A percentile compares a stretch with the other conserved stretches of the same genome.
These are phyloP conservation scores for Camellia lanceoleosa DNA, from an alignment of 148 eudicot genomes.

Conservation along the genomic window DNA sequence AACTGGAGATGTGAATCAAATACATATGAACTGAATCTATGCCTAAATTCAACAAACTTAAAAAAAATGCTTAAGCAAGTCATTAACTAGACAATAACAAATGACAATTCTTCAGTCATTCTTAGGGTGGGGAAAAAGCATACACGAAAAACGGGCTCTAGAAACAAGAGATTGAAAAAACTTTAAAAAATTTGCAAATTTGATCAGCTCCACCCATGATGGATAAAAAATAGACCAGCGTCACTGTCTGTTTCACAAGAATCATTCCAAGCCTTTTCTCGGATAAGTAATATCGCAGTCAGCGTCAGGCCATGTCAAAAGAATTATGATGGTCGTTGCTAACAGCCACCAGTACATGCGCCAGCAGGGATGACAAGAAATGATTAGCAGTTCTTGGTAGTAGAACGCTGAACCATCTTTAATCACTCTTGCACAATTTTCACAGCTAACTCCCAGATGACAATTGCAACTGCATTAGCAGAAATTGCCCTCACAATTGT, in stretches of 20 bases:
- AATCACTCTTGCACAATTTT: constrained; percentile 59
- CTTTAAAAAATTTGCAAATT: background rate
- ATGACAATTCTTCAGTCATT: background rate
- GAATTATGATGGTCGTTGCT: constrained; percentile 1
- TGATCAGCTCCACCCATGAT: background rate
- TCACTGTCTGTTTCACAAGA: constrained; percentile 3
- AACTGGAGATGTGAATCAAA: background rate
- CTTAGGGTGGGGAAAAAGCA: background rate
- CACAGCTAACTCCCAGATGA: constrained; percentile 81
- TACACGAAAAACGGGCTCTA: background rate
- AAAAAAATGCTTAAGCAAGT: background rate
- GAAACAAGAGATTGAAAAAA: background rate
- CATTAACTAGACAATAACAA: background rate
- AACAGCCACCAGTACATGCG: constrained; percentile 9
- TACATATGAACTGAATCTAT: background rate
- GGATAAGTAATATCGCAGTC: constrained; percentile 5
- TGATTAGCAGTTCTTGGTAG: constrained; percentile 6
- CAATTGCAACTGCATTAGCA: constrained; percentile 97
- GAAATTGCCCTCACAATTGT: constrained; percentile 82
- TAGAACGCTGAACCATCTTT: constrained; percentile 8
- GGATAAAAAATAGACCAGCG: background rate
- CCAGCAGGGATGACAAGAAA: constrained; percentile 8
- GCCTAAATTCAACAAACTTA: background rate
- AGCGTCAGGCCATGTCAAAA: constrained; percentile 1
- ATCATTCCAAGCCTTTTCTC: background rate